Conservation (phyloP, 2,329 filamentous ascomycete species). For the Lachnellula cervina region DNA sequence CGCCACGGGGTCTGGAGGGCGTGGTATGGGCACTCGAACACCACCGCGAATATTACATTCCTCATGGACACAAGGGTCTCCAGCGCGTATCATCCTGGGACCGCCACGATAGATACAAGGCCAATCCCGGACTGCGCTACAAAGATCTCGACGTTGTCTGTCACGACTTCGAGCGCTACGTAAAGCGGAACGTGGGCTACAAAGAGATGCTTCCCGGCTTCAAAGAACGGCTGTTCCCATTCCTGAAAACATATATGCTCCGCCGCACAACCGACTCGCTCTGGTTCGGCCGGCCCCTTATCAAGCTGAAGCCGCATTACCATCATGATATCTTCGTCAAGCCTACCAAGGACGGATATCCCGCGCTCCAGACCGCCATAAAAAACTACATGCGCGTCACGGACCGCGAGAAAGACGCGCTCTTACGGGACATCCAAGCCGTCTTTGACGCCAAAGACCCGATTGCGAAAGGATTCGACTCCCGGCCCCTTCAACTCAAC, state of each 20-base stretch:
- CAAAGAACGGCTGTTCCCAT: conserved; percentile 1
- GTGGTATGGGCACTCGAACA: conserved; percentile 17
- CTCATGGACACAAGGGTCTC: not conserved
- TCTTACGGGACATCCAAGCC: not conserved
- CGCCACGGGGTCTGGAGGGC: conserved; percentile 14
- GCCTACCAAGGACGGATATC: not conserved
- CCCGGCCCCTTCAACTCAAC: not conserved
- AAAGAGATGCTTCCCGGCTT: not conserved
- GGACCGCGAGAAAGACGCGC: not conserved
- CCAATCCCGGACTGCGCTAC: not conserved
- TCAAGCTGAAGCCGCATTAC: conserved; percentile 16
- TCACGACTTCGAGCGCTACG: conserved; percentile 8
- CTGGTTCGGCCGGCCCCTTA: conserved; percentile 19
- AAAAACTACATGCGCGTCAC: not conserved
- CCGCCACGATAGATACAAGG: not conserved
- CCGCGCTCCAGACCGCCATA: not conserved
- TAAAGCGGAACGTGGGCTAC: not conserved
- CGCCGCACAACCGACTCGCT: conserved; percentile 13
- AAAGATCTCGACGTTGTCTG: conserved; percentile 10
- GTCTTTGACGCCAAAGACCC: not conserved
- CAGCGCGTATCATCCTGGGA: not conserved
- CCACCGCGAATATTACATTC: conserved; percentile 2
- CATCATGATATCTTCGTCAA: conserved; percentile 15
- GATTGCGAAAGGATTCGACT: not conserved
- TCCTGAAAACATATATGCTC: conserved; percentile 17